Evolutionary conservation across 2,329 filamentous ascomycete species (phyloP), one percentile per base, ranked within the genome.

Genomic region (Aspergillus costaricaensis): DNA sequence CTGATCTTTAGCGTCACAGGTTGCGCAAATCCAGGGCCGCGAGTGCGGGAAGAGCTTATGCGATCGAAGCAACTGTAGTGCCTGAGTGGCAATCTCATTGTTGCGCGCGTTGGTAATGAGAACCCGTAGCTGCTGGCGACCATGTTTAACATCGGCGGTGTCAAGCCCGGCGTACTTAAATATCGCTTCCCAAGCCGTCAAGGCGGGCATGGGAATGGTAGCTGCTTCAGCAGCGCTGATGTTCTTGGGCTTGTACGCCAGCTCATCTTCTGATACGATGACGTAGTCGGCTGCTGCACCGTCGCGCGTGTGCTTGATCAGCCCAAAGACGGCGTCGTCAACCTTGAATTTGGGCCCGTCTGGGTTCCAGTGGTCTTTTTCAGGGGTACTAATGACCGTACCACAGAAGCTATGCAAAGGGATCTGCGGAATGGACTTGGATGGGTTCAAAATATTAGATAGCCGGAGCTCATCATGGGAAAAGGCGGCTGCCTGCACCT

Each of bases 131-230:
- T 43, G 44, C 30, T 44, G 54, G 57, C 63, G 49, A 15, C 59
- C 51, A 51, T 64, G 56, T 30, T 59, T 60, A 10, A 43, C 53
- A 38, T 63, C 55, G 43, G 56, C 66, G n/a, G 68, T 67, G 55
- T 76, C 69, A 47, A 79, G 63, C 2, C 66, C 67, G 5, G 71
- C 75, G 60, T 78, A 71, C 14, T 61, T 66, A 61, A 78, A 79
- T 27, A 80, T 66, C 3, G 74, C 76, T 65, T 79, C 76, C 75
- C 76, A 80, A 9, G 75, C 78, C 30, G 75, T 78, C 55, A 80
- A 68, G 6, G 70, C 73, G 2, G 75, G 72, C 5, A 78, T 62
- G 0, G 77, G 76, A 10, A 80, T 68, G 4, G 76, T 72, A 6
- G 74, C 72, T 2, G 75, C 75, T 54, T 75, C 71, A 4, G 67